phyloP scores from a whole-genome alignment of 2,329 filamentous ascomycete species.

The Pseudogymnoascus sp. region DNA sequence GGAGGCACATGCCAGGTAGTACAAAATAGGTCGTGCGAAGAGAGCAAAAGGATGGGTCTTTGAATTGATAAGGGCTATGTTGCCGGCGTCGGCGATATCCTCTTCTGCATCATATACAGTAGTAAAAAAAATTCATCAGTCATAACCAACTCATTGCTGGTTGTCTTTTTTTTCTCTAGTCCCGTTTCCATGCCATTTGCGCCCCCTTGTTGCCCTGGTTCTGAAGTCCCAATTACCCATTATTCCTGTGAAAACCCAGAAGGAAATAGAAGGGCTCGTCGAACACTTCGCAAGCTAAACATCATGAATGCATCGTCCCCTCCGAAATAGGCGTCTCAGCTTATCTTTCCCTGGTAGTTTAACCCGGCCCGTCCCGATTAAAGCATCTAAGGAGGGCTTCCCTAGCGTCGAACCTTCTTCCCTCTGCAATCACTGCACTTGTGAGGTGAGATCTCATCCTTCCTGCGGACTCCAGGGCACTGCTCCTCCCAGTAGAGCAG shows the following conservation, averaged over 20 bases:
- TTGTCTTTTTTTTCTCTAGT: background rate
- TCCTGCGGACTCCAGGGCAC: background rate
- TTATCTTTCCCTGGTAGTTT: background rate
- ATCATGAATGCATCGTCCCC: background rate
- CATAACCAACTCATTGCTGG: background rate
- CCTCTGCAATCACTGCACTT: constrained; percentile 27
- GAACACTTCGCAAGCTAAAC: background rate
- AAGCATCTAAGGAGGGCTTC: background rate
- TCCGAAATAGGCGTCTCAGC: background rate
- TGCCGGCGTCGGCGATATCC: background rate
- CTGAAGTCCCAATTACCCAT: background rate
- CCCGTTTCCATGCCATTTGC: background rate
- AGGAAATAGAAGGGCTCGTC: background rate
- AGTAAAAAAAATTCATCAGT: background rate
- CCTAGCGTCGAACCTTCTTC: background rate
- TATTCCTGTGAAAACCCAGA: background rate
- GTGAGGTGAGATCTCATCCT: background rate
- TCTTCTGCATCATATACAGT: background rate
- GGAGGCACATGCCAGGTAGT: background rate
- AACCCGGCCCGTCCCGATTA: background rate
- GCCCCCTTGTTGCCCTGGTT: background rate
- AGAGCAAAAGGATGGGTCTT: background rate
- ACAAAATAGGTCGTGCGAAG: background rate
- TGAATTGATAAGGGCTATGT: background rate
- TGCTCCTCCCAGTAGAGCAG: constrained; percentile 8